Evolutionary conservation across 495 filamentous ascomycete genomes (phyloP).

Genomic region (Pyrenopolyporus hunteri): DNA sequence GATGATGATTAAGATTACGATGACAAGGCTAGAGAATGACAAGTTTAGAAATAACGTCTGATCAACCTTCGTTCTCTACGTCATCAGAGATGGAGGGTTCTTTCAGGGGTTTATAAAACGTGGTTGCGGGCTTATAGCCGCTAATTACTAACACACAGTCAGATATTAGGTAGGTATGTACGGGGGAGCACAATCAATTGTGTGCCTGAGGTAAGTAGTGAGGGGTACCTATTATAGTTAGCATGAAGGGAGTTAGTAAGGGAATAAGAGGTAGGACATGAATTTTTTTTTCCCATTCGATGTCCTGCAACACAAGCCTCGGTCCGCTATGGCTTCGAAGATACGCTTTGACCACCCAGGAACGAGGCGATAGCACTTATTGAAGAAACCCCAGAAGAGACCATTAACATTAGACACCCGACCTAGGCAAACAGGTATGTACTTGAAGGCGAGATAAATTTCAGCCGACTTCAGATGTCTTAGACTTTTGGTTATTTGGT

Average conservation of each 20-base stretch:
- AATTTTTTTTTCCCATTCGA: too few relatives aligned
- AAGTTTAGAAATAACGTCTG: background rate
- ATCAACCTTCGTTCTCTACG: background rate
- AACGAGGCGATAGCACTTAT: background rate
- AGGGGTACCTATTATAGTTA: too few relatives aligned
- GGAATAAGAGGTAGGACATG: too few relatives aligned
- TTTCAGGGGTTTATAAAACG: background rate
- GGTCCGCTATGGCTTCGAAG: background rate
- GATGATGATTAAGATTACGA: background rate
- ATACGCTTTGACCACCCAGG: background rate
- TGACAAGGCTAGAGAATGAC: background rate
- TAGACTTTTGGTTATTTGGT: constrained; percentile 18
- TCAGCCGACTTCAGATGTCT: constrained; percentile 17
- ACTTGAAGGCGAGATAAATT: background rate
- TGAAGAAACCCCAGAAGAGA: background rate
- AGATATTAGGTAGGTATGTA: constrained; percentile 7
- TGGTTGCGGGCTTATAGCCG: background rate
- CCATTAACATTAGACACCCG: too few relatives aligned
- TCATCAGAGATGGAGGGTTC: constrained; percentile 8
- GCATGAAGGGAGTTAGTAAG: too few relatives aligned
- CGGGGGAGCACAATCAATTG: constrained; percentile 1
- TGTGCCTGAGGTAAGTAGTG: too few relatives aligned
- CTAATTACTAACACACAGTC: constrained; percentile 13
- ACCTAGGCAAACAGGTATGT: too few relatives aligned
- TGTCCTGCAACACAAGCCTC: background rate